Evolutionary conservation across 805 yeast species (phyloP).

Genomic region (Ogataea ramenticola): DNA sequence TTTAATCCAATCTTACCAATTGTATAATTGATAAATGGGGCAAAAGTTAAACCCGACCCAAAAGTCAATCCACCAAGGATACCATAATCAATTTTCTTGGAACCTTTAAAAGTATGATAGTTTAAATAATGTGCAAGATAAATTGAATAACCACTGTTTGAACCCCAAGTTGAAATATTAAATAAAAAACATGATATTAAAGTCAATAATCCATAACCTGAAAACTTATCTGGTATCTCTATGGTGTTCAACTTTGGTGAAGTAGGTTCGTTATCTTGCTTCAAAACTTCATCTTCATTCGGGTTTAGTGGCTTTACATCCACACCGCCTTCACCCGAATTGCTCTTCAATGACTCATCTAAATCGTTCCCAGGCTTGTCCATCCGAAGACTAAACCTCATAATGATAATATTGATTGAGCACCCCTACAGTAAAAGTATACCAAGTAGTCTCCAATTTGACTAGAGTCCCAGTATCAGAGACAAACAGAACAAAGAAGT

Average conservation of each 20-base stretch:
- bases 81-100: slow-evolving; percentile 53
- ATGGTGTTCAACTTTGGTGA: not conserved
- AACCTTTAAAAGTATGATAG: slow-evolving; percentile 44
- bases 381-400: too few relatives aligned
- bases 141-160: slow-evolving; percentile 60
- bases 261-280: not conserved
- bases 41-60: slow-evolving; percentile 42
- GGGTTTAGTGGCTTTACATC: too few relatives aligned
- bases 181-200: slow-evolving; percentile 41
- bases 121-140: slow-evolving; percentile 52
- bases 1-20: slow-evolving; percentile 39
- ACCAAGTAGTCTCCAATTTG: too few relatives aligned
- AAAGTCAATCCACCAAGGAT: slow-evolving; percentile 63
- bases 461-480: too few relatives aligned
- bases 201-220: slow-evolving; percentile 51
- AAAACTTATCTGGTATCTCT: slow-evolving; percentile 52
- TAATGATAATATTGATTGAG: too few relatives aligned
- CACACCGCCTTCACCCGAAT: too few relatives aligned
- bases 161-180: slow-evolving; percentile 66
- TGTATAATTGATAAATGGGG: slow-evolving; percentile 39
- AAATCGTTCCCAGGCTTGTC: too few relatives aligned
- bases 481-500: too few relatives aligned
- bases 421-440: too few relatives aligned
- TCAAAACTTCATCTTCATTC: not conserved
- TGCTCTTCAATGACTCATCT: too few relatives aligned